Conservation (phyloP, 208 protist species). For the Leishmania guyanensis region DNA sequence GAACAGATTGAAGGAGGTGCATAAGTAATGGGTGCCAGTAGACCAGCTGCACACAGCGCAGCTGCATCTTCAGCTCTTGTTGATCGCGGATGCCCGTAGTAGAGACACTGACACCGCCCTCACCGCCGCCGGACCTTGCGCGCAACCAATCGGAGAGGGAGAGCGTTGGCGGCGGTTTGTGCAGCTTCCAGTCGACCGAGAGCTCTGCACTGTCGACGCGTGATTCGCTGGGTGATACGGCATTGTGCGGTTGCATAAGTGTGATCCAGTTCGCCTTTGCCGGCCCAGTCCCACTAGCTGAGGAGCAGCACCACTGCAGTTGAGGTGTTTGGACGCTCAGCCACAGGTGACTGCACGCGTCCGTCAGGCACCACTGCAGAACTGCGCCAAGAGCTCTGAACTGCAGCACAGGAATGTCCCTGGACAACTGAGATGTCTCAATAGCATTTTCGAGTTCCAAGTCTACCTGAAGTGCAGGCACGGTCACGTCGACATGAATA, state of each 20-base stretch:
- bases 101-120: not conserved
- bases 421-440: not conserved
- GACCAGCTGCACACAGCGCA: conserved; percentile 12
- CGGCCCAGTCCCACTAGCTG: not conserved
- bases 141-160: conserved; percentile 28
- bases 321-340: not conserved
- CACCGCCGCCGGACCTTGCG: not conserved
- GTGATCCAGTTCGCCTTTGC: conserved; percentile 2
- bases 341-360: conserved; percentile 11
- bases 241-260: conserved; percentile 11
- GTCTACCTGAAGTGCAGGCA: conserved; percentile 4
- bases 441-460: not conserved
- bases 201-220: not conserved
- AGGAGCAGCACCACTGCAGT: conserved; percentile 20
- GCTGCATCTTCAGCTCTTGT: conserved; percentile 16
- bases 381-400: conserved; percentile 4
- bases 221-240: not conserved
- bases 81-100: conserved; percentile 20
- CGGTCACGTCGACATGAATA: not conserved
- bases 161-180: conserved; percentile 25
- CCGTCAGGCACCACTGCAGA: conserved; percentile 24
- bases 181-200: conserved; percentile 20
- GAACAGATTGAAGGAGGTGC: conserved; percentile 14
- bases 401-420: not conserved
- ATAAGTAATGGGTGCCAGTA: conserved; percentile 31